phyloP scores from a whole-genome alignment of 768 basidiomycete species.

The Leccinum obscurum region DNA sequence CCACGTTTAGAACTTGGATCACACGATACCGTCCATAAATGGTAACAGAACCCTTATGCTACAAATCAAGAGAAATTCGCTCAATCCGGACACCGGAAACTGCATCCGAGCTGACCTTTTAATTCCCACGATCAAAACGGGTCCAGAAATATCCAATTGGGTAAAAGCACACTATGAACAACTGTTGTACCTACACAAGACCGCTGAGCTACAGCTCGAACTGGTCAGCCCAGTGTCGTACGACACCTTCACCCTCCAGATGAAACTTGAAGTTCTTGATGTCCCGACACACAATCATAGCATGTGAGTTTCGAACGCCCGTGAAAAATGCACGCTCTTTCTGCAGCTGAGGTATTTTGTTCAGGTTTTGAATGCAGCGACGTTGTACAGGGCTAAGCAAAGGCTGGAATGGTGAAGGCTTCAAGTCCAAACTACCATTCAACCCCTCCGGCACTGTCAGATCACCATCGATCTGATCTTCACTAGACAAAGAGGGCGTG shows the following conservation, averaged over 20 bases:
- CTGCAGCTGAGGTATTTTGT: constrained; percentile 63
- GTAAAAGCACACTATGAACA: not conserved
- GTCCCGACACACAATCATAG: constrained; percentile 69
- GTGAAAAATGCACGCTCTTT: constrained; percentile 71
- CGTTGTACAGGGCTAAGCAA: constrained; percentile 58
- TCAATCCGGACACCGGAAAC: too few relatives aligned
- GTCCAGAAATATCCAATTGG: not conserved
- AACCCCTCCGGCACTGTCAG: not conserved
- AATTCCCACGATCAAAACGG: too few relatives aligned
- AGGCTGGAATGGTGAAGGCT: constrained; percentile 36
- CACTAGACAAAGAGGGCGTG: constrained; percentile 17
- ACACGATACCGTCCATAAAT: too few relatives aligned
- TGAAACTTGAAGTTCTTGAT: constrained; percentile 58
- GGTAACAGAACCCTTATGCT: too few relatives aligned
- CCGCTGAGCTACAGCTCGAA: constrained; percentile 46
- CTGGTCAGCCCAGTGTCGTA: constrained; percentile 71
- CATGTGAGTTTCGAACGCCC: constrained; percentile 64
- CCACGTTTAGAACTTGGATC: too few relatives aligned
- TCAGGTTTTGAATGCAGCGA: constrained; percentile 58
- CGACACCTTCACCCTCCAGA: constrained; percentile 58
- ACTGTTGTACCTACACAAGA: not conserved
- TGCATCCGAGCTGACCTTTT: too few relatives aligned
- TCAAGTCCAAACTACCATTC: constrained; percentile 3
- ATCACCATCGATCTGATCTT: not conserved
- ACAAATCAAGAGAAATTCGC: too few relatives aligned